Percentiles rank a stretch among this genome's conserved stretches.
phyloP scores from a whole-genome alignment of 345 rosid species.

The Dovyalis caffra region DNA sequence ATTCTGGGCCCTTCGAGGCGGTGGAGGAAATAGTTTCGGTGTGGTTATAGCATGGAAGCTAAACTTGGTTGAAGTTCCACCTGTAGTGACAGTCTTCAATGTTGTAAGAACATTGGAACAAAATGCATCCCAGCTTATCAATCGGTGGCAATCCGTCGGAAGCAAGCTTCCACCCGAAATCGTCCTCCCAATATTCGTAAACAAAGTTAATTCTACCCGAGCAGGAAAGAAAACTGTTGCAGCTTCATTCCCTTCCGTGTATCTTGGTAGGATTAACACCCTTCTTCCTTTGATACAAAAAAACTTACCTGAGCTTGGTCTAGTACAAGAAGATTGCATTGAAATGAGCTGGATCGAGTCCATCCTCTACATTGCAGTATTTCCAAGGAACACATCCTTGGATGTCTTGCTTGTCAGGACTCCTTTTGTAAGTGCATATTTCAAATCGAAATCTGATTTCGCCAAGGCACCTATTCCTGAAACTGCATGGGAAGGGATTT shows the following conservation, averaged over 20 bases:
- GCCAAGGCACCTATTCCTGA: constrained; percentile 32
- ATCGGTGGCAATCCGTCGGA: constrained; percentile 7
- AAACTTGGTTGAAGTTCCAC: constrained; percentile 12
- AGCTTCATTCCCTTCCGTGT: constrained; percentile 13
- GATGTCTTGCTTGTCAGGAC: constrained; percentile 27
- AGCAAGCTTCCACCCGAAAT: neutral
- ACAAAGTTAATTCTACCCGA: neutral
- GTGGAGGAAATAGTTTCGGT: constrained; percentile 18
- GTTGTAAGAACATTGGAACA: neutral
- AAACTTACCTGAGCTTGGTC: constrained; percentile 35
- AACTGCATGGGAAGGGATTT: constrained; percentile 21
- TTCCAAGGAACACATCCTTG: constrained; percentile 21
- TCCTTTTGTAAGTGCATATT: neutral
- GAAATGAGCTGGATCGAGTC: constrained; percentile 59
- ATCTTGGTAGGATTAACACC: constrained; percentile 17
- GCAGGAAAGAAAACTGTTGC: neutral
- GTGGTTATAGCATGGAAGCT: constrained; percentile 9
- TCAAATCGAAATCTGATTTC: constrained; percentile 43
- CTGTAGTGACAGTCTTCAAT: neutral
- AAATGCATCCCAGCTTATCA: neutral
- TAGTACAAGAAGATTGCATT: constrained; percentile 43
- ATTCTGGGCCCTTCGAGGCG: constrained; percentile 13
- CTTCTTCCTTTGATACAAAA: constrained; percentile 19
- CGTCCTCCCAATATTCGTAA: neutral
- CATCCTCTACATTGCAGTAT: constrained; percentile 26